Percentiles rank a stretch among this genome's conserved stretches.
Evolutionary conservation across 768 basidiomycete species (phyloP).

Genomic region (Pisolithus albus): DNA sequence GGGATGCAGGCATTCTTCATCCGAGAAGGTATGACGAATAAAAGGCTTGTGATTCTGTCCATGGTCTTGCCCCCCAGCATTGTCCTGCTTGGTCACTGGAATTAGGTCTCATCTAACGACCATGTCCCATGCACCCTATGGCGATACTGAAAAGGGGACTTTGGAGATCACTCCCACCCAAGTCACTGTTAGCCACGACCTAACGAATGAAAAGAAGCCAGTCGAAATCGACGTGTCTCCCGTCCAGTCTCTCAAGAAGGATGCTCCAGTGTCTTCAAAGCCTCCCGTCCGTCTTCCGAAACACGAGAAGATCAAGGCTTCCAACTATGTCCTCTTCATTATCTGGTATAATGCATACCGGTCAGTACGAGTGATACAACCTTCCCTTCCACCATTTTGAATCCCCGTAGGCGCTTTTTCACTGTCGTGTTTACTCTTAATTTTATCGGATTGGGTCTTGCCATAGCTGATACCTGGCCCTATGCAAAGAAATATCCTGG

Average conservation of each 20-base stretch:
- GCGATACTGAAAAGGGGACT: conserved; percentile 56
- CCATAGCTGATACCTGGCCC: conserved; percentile 57
- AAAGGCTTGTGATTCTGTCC: not conserved
- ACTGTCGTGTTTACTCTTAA: conserved; percentile 56
- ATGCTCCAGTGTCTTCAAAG: conserved; percentile 31
- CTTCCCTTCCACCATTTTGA: no score
- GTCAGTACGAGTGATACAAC: conserved; percentile 28
- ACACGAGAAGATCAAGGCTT: conserved; percentile 48
- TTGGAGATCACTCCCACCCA: conserved; percentile 37
- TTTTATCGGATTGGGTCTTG: conserved; percentile 49
- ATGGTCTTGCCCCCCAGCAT: no score
- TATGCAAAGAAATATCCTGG: conserved; percentile 63
- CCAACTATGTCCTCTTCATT: conserved; percentile 53
- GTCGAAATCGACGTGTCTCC: conserved; percentile 23
- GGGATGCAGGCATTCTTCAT: not conserved
- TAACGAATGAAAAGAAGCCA: conserved; percentile 36
- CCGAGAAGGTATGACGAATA: not conserved
- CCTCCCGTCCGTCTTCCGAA: conserved; percentile 29
- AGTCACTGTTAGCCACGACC: conserved; percentile 20
- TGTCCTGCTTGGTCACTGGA: not conserved
- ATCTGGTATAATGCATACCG: conserved; percentile 80
- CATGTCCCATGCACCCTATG: conserved; percentile 42
- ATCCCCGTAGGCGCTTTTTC: conserved; percentile 58
- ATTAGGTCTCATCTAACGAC: not conserved
- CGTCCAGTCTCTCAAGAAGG: conserved; percentile 36